Conservation (phyloP, 2,329 filamentous ascomycete species). For the Beauveria rudraprayagi region DNA sequence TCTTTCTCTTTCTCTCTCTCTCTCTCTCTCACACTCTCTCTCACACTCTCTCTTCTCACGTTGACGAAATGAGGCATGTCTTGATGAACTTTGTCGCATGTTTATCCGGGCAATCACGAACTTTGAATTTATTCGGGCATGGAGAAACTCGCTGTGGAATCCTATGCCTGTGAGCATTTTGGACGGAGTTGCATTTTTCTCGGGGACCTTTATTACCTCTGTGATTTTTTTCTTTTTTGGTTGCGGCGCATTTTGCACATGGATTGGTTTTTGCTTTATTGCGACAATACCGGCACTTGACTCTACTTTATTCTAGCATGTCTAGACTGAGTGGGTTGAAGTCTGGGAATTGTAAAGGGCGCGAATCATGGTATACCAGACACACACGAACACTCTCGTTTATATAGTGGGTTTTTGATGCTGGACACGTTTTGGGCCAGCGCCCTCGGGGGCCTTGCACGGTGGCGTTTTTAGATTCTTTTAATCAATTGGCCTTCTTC, state of each 20-base stretch:
- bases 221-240: neutral
- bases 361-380: slow-evolving; percentile 2
- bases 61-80: slow-evolving; percentile 25
- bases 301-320: neutral
- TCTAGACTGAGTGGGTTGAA: neutral
- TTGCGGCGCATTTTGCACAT: neutral
- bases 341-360: neutral
- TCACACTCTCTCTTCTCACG: neutral
- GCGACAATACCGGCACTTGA: neutral
- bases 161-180: slow-evolving; percentile 7
- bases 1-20: no score
- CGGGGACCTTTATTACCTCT: neutral
- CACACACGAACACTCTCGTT: neutral
- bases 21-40: neutral
- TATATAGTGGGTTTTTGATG: neutral
- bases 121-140: neutral
- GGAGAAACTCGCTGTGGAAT: neutral
- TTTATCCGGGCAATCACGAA: neutral
- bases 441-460: neutral
- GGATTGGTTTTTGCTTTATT: neutral
- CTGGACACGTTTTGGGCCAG: neutral
- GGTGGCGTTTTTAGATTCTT: slow-evolving; percentile 6
- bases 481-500: slow-evolving; percentile 1
- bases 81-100: slow-evolving; percentile 20
- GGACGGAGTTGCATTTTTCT: slow-evolving; percentile 3